Evolutionary conservation across 2,329 filamentous ascomycete genomes (phyloP).

Genomic region (Fusarium concolor): DNA sequence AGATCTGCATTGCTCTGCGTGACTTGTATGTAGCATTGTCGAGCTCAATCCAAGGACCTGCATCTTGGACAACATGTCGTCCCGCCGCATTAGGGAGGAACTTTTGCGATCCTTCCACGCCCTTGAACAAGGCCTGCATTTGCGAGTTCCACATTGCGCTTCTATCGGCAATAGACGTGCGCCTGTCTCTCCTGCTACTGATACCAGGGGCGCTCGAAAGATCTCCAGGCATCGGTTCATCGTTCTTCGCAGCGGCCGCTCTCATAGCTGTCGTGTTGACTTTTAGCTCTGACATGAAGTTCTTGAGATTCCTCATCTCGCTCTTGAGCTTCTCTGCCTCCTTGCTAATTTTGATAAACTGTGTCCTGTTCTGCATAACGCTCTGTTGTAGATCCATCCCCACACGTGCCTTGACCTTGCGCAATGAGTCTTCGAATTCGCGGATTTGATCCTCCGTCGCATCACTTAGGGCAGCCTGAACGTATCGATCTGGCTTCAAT

Average conservation of each 20-base stretch:
- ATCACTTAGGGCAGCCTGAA: constrained; percentile 79
- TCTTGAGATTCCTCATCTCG: constrained; percentile 91
- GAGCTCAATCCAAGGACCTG: constrained; percentile 92
- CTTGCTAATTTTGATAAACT: constrained; percentile 99
- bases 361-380: constrained; percentile 95
- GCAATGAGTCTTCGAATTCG: constrained; percentile 80
- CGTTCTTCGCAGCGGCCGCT: constrained; percentile 65
- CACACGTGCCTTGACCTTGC: constrained; percentile 81
- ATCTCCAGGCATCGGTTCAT: constrained; percentile 63
- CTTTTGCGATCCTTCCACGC: constrained; percentile 97
- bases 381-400: constrained; percentile 91
- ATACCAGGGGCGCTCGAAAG: constrained; percentile 56
- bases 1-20: constrained; percentile 86
- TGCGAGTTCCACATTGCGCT: constrained; percentile 76
- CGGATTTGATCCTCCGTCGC: constrained; percentile 89
- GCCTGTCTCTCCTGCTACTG: constrained; percentile 81
- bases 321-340: constrained; percentile 97
- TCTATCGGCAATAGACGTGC: constrained; percentile 84
- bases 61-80: constrained; percentile 94
- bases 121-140: constrained; percentile 87
- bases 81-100: constrained; percentile 90
- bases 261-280: constrained; percentile 76
- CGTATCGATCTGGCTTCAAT: constrained; percentile 82
- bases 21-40: constrained; percentile 99
- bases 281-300: constrained; percentile 93